Evolutionary conservation across 1,284 basidiomycete genomes (phyloP).

Genomic region (Thecaphora frezii): DNA sequence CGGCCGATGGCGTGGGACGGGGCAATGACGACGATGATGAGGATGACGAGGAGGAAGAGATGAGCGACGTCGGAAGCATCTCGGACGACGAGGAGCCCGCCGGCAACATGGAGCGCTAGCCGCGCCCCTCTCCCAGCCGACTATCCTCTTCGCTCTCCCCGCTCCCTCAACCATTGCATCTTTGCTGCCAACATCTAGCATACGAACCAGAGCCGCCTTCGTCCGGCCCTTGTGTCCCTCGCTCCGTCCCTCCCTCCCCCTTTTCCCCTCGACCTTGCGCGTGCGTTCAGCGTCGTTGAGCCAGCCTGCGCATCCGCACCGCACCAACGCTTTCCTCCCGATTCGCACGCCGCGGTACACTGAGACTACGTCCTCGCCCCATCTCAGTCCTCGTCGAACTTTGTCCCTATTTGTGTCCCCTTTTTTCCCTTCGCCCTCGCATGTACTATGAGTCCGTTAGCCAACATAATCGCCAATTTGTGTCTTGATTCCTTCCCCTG

Average conservation of each 20-base stretch:
- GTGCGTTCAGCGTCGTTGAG: too few relatives aligned
- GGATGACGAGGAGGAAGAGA: conserved; percentile 44
- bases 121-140: neutral
- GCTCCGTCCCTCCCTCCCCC: neutral
- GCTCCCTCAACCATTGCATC: conserved; percentile 10
- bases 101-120: conserved; percentile 44
- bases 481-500: too few relatives aligned
- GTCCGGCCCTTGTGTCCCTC: neutral
- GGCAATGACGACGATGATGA: conserved; percentile 41
- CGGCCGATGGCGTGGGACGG: conserved; percentile 30
- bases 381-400: too few relatives aligned
- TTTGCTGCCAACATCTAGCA: neutral
- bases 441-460: too few relatives aligned
- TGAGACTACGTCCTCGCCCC: too few relatives aligned
- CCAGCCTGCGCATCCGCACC: too few relatives aligned
- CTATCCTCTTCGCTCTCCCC: neutral
- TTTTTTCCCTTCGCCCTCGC: too few relatives aligned
- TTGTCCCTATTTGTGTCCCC: too few relatives aligned
- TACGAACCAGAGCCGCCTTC: too few relatives aligned
- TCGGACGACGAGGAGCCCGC: conserved; percentile 35
- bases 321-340: too few relatives aligned
- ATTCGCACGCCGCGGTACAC: too few relatives aligned
- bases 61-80: conserved; percentile 56
- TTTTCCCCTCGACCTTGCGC: neutral
- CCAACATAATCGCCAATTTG: too few relatives aligned